Base-by-base conservation (phyloP, 768 basidiomycete species). In the Leccinum arenicola region DNA sequence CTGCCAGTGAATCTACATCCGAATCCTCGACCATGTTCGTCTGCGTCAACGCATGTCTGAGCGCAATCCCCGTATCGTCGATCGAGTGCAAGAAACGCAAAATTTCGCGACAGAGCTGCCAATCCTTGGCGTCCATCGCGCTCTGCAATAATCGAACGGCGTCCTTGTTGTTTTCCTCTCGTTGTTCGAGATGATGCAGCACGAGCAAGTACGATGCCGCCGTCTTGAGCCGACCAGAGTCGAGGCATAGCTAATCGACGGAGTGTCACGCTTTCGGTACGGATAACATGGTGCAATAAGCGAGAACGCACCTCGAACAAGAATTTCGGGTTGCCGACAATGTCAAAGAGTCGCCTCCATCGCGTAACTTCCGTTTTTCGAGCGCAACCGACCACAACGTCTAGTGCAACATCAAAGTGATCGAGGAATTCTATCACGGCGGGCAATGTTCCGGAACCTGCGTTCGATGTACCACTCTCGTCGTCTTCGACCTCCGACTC, bases 301-400 rank as follows among this genome's bases (percentile, higher is more conserved):
- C 31, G 49, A 19, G 11, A 50, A 60, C 78, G 54, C 68, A 95
- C 93, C 81, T 99, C 96, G 68, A 98, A 98, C 38, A 99, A 78
- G 4, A 82, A 77, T 68, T 95, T 87, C 0, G 97, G 96, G 68
- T 88, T 91, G 7, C 97, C 97, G 3, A 96, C 95, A 35, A 92
- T 81, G 57, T 86, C 85, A 71, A 99, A 99, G 43, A 99, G 75
- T 56, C 88, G 83, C 50, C 83, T 82, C 97, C 97, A 99, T 53
- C 89, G 75, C 4, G 91, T 88, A 69, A 95, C 83, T 74, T 99
- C 97, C 6, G 93, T 98, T 77, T 99, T 99, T 55, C 97, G 81
- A 19, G 97, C 96, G 67, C 96, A 98, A 6, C 91, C 88, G 11
- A 98, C 95, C 12, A 98, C 92, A 7, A 98, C 95, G 59, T 98